These are phyloP conservation scores for Torrubiella hemipterigena DNA, from an alignment of 2,329 filamentous ascomycete genomes.

Conservation along the genomic window DNA sequence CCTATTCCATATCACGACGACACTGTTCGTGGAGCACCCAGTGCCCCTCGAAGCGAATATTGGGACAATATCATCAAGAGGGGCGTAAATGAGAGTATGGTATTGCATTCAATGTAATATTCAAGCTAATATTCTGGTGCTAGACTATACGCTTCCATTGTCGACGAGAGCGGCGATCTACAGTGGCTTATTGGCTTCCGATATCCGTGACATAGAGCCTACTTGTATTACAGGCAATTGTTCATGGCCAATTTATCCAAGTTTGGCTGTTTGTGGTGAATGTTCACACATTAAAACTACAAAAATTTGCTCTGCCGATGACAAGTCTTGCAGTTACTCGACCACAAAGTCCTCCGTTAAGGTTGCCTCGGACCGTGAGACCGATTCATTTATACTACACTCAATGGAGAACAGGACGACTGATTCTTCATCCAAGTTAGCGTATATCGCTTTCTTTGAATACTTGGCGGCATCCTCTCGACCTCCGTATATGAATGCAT, in stretches of 20 bases:
- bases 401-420: conserved; percentile 9
- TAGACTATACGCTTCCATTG: conserved; percentile 13
- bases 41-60: conserved; percentile 20
- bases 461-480: conserved; percentile 17
- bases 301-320: conserved; percentile 10
- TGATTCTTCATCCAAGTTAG: conserved; percentile 9
- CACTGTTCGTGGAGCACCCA: conserved; percentile 10
- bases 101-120: conserved; percentile 3
- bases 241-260: conserved; percentile 22
- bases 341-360: conserved; percentile 16
- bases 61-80: conserved; percentile 19
- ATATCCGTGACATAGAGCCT: conserved; percentile 13
- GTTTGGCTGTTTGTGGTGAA: conserved; percentile 22
- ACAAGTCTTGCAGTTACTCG: conserved; percentile 16
- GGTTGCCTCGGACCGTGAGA: conserved; percentile 9
- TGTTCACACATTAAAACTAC: conserved; percentile 12
- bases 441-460: conserved; percentile 23
- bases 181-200: conserved; percentile 20
- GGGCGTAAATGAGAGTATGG: conserved; percentile 8
- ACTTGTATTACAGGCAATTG: conserved; percentile 21
- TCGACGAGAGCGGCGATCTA: conserved; percentile 26
- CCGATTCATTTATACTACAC: conserved; percentile 17
- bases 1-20: conserved; percentile 11
- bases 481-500: conserved; percentile 7
- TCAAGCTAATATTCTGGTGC: not conserved